Conservation (phyloP, 139 green algal genomes). For the Closterium sp. region DNA sequence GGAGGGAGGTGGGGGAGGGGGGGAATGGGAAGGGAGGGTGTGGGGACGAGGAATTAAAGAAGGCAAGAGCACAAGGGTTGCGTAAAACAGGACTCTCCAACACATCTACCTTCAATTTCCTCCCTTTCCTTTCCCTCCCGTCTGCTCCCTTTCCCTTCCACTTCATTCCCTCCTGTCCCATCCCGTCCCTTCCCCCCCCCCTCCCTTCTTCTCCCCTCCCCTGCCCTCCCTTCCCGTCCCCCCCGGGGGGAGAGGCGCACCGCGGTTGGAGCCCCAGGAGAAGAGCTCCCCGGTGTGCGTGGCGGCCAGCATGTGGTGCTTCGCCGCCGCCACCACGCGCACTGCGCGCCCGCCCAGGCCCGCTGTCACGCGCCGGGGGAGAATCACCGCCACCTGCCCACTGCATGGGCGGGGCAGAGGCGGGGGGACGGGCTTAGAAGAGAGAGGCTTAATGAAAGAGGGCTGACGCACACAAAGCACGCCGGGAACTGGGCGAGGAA, state of each 20-base stretch:
- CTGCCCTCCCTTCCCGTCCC: neutral
- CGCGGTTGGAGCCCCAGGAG: constrained; percentile 78
- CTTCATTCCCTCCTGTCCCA: neutral
- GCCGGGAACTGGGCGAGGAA: too few relatives aligned
- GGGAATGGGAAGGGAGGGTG: neutral
- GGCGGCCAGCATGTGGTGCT: constrained; percentile 84
- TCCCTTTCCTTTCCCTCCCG: neutral
- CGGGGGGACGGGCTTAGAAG: neutral
- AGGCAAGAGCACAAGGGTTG: neutral
- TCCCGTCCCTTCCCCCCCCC: neutral
- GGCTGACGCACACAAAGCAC: neutral
- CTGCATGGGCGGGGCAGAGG: constrained; percentile 3
- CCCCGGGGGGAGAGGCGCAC: constrained; percentile 33
- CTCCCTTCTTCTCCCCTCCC: neutral
- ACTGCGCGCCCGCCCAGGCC: constrained; percentile 51
- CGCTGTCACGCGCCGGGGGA: constrained; percentile 11
- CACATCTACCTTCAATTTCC: neutral
- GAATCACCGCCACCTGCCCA: constrained; percentile 47
- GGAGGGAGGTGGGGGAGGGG: neutral
- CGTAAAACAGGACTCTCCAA: neutral
- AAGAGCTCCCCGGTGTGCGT: constrained; percentile 75
- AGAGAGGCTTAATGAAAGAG: neutral
- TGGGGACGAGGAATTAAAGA: neutral
- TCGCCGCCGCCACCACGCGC: constrained; percentile 70
- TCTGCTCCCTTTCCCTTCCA: neutral